Conservation (phyloP, 495 filamentous ascomycete species). For the Xylaria curta region DNA sequence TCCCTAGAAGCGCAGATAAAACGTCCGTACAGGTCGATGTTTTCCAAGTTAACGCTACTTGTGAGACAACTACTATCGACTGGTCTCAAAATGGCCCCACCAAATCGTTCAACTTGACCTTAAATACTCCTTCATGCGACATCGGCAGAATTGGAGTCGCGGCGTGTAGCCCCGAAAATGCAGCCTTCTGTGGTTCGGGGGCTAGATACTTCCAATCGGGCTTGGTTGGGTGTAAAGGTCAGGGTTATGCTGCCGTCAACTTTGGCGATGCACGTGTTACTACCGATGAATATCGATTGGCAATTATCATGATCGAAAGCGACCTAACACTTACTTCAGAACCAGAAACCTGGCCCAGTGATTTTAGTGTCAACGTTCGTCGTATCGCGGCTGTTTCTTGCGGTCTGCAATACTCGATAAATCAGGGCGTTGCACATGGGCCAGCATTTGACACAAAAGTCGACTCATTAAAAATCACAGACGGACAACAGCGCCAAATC, state of each 20-base stretch:
- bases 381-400: not conserved
- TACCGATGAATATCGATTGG: not conserved
- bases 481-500: not conserved
- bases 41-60: slow-evolving; percentile 1
- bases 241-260: not conserved
- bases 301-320: not conserved
- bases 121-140: not conserved
- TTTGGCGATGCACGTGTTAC: too few species aligned
- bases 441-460: slow-evolving; percentile 11
- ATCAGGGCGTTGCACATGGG: not conserved
- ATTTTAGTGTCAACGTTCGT: not conserved
- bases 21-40: not conserved
- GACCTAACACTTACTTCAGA: not conserved
- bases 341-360: too few species aligned
- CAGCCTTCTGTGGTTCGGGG: too few species aligned
- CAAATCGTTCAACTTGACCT: not conserved
- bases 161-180: too few species aligned
- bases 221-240: not conserved
- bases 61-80: not conserved
- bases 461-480: not conserved
- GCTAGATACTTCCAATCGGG: not conserved
- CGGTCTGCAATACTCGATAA: slow-evolving; percentile 1
- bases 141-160: not conserved
- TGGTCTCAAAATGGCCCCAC: not conserved
- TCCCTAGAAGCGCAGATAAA: not conserved